Evolutionary conservation across 805 yeast genomes (phyloP).

Genomic region (Candida maltosa): DNA sequence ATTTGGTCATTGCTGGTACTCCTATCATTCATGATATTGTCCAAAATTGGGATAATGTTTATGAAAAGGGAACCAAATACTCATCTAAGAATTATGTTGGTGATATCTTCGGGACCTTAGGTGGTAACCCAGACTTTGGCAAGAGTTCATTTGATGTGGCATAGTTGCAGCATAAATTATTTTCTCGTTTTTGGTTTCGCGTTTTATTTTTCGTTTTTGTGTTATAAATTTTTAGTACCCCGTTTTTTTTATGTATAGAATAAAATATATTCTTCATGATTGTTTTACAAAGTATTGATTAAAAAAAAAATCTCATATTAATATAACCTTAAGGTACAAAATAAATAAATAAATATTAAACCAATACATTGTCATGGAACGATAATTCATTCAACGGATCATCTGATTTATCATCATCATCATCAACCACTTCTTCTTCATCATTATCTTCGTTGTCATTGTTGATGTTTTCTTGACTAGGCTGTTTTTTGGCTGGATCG

Average conservation of each 20-base stretch:
- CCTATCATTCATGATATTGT: slow-evolving; percentile 55
- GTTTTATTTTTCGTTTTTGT: no score
- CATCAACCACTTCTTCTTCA: neutral
- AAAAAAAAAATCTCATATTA: no score
- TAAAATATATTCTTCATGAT: no score
- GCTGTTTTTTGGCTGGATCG: no score
- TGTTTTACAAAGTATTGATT: no score
- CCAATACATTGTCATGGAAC: neutral
- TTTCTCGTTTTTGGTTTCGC: neutral
- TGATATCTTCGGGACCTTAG: slow-evolving; percentile 56
- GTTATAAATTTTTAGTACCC: no score
- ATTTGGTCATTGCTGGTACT: slow-evolving; percentile 51
- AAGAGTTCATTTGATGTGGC: slow-evolving; percentile 14
- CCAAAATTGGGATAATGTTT: slow-evolving; percentile 43
- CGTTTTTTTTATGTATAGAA: no score
- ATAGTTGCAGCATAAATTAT: neutral
- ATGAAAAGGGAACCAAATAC: slow-evolving; percentile 22
- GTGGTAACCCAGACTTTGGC: slow-evolving; percentile 40
- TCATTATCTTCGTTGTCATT: neutral
- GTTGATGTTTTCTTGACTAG: no score
- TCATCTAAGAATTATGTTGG: slow-evolving; percentile 56
- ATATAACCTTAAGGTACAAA: no score
- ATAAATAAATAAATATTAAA: no score
- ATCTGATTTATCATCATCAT: neutral
- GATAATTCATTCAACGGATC: neutral